Base-by-base conservation (phyloP, 345 rosid genomes). In the Raphanus raphanistrum region DNA sequence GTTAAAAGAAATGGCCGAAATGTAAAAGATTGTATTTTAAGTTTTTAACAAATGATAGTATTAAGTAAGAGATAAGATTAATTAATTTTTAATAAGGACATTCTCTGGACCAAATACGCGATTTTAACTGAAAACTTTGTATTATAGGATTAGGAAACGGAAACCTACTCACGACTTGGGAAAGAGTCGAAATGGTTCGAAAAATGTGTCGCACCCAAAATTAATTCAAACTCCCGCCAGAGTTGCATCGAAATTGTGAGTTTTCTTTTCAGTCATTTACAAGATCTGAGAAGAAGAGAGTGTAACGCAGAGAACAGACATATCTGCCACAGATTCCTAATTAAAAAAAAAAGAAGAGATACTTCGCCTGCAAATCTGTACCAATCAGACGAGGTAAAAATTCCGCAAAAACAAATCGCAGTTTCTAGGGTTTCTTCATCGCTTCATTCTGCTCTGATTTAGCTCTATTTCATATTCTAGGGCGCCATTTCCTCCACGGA, bases 141-240 rank as follows among this genome's bases (percentile, higher is more conserved):
- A 21, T 21, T 21, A 21, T 21, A 21, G 21, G 21, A 21, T 21
- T 21, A 21, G 21, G 21, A 21, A 21, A 21, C 21, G 21, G 21
- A 21, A 21, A 21, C 21, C 21, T 21, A 21, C 21, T 21, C 21
- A 21, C 21, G 21, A 21, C 21, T 21, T 21, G 21, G 21, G 21
- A 21, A 21, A 21, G 21, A 21, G 21, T 21, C 21, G 21, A 21
- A 21, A 21, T 21, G 21, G 21, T 21, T 21, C 21, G 21, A 21
- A 21, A 21, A 21, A 21, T 21, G 21, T 21, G 21, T 21, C 21
- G 21, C 16, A n/a, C 4, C 54, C 54, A 13, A 48, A 48, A 12
- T 13, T 13, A 33, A 61, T 62, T 62, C 38, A 21, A 58, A 57
- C 57, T 66, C 78, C 78, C 78, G 78, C 78, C 72, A 57, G 58